These are phyloP conservation scores for Pleurotus djamor DNA, from an alignment of 768 basidiomycete genomes.

Conservation along the genomic window DNA sequence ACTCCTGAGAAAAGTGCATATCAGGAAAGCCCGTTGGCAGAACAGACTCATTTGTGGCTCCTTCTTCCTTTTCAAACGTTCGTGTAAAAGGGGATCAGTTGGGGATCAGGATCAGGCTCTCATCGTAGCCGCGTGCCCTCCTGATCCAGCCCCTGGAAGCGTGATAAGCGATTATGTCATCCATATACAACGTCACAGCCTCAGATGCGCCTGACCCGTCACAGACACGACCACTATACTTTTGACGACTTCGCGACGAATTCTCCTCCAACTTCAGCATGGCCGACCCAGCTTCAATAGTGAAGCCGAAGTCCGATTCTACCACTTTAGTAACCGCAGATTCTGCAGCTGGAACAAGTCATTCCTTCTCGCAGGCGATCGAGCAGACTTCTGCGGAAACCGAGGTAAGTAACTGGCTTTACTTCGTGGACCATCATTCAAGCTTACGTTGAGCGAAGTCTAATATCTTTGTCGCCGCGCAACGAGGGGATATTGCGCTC, in stretches of 20 bases:
- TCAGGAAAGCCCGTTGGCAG: too few species aligned
- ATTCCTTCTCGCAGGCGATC: constrained; percentile 43
- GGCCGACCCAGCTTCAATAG: constrained; percentile 33
- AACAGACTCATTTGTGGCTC: too few species aligned
- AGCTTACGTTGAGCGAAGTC: constrained; percentile 25
- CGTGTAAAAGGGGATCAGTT: too few species aligned
- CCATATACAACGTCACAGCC: too few species aligned
- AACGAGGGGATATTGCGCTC: constrained; percentile 75
- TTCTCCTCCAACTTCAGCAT: constrained; percentile 15
- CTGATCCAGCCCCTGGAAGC: too few species aligned
- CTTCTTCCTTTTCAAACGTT: too few species aligned
- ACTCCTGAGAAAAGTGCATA: too few species aligned
- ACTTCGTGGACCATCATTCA: too few species aligned
- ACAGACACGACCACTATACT: neutral
- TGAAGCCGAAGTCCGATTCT: constrained; percentile 48
- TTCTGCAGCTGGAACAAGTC: constrained; percentile 41
- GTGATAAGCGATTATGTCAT: neutral
- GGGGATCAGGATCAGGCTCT: too few species aligned
- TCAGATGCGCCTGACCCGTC: neutral
- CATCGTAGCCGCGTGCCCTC: too few species aligned
- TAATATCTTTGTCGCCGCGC: constrained; percentile 82
- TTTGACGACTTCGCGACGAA: neutral
- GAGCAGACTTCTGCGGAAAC: constrained; percentile 29
- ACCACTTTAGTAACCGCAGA: constrained; percentile 45
- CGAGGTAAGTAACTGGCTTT: constrained; percentile 30